A percentile compares a stretch with the other conserved stretches of the same genome.
Conservation (phyloP, 345 rosid genomes). For the Pistacia vera region DNA sequence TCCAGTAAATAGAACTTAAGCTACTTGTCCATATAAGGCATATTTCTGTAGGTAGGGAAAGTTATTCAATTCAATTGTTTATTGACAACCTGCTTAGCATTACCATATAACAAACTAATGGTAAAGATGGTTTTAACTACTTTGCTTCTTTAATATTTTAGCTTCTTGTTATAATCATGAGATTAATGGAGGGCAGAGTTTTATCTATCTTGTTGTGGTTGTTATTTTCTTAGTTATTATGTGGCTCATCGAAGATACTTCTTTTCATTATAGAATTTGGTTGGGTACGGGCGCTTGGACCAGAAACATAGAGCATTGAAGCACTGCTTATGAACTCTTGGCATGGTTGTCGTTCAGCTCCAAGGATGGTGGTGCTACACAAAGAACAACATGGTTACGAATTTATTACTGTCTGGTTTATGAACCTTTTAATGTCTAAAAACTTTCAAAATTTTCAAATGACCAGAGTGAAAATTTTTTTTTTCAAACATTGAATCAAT, state of each 20-base stretch:
- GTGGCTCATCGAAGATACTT: not conserved
- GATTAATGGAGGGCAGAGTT: not conserved
- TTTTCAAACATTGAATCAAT: not conserved
- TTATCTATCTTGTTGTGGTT: not conserved
- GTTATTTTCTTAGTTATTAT: slow-evolving; percentile 2
- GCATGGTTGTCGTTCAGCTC: not conserved
- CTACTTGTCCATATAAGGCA: not conserved
- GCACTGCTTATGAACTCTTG: not conserved
- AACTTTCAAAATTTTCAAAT: not conserved
- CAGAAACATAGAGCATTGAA: not conserved
- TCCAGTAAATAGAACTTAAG: no score
- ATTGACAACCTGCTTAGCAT: not conserved
- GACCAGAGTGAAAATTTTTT: not conserved
- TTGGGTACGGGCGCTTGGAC: not conserved
- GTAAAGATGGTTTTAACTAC: not conserved
- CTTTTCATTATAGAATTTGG: not conserved
- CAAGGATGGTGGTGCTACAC: not conserved
- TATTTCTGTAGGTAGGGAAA: not conserved
- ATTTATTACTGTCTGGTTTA: not conserved
- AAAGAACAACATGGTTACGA: not conserved
- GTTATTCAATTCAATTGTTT: not conserved
- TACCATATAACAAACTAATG: not conserved
- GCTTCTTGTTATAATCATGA: not conserved
- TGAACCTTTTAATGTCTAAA: not conserved
- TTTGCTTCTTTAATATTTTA: not conserved